phyloP scores from a whole-genome alignment of 805 yeast genomes.

The Yarrowia hollandica region DNA sequence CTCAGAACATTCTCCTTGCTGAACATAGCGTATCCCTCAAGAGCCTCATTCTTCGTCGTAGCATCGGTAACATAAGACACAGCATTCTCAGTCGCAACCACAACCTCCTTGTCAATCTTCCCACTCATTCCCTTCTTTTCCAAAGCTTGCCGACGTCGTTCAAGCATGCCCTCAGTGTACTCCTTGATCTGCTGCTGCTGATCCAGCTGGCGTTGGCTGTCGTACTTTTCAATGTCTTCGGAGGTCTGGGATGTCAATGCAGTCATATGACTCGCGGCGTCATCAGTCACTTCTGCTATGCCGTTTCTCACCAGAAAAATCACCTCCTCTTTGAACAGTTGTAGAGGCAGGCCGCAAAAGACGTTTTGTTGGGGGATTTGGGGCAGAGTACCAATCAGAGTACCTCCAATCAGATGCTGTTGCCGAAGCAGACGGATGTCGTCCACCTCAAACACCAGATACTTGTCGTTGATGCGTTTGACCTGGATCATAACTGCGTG shows the following conservation, averaged over 20 bases:
- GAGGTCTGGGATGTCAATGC: conserved; percentile 31
- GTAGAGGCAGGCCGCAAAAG: conserved; percentile 81
- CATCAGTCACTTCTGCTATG: conserved; percentile 50
- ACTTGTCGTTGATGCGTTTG: conserved; percentile 40
- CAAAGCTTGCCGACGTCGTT: conserved; percentile 33
- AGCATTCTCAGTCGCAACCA: neutral
- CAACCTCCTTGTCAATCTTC: conserved; percentile 8
- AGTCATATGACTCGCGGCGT: conserved; percentile 39
- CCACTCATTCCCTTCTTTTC: conserved; percentile 30
- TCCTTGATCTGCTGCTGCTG: conserved; percentile 33
- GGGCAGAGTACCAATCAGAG: conserved; percentile 78
- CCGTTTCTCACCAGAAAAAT: conserved; percentile 55
- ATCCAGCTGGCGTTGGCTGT: conserved; percentile 31
- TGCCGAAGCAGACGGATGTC: conserved; percentile 56
- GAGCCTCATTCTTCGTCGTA: neutral
- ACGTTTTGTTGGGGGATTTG: conserved; percentile 91
- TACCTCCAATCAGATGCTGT: conserved; percentile 67
- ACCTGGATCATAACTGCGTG: conserved; percentile 16
- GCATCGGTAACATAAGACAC: neutral
- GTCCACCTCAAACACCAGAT: conserved; percentile 59
- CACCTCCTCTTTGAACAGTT: conserved; percentile 71
- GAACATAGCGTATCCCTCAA: conserved; percentile 6
- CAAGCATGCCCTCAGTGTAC: conserved; percentile 32
- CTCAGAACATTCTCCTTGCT: neutral
- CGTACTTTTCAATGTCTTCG: conserved; percentile 32